A percentile compares a stretch with the other conserved stretches of the same genome.
These are phyloP conservation scores for Zygotorulaspora florentina DNA, from an alignment of 805 yeast species.

Conservation along the genomic window DNA sequence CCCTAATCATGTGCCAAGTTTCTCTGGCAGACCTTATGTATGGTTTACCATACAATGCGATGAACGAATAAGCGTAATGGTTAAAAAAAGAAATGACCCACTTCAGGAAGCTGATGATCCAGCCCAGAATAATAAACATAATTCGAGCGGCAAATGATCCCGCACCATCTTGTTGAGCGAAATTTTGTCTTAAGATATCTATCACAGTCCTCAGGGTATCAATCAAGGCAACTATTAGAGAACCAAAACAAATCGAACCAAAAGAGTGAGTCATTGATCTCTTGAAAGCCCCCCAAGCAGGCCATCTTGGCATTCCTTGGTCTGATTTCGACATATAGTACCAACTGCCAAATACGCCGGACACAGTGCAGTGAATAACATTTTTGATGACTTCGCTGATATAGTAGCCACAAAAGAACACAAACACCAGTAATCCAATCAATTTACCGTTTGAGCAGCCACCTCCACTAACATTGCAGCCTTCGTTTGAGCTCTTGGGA, in stretches of 20 bases:
- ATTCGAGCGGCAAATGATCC: slow-evolving; percentile 53
- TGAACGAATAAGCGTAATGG: slow-evolving; percentile 82
- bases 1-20: slow-evolving; percentile 71
- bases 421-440: slow-evolving; percentile 65
- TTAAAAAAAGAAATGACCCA: slow-evolving; percentile 85
- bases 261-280: slow-evolving; percentile 81
- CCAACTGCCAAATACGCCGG: slow-evolving; percentile 91
- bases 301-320: slow-evolving; percentile 72
- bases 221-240: slow-evolving; percentile 64
- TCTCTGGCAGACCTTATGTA: slow-evolving; percentile 75
- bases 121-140: slow-evolving; percentile 50
- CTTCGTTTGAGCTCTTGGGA: slow-evolving; percentile 48
- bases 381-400: slow-evolving; percentile 80
- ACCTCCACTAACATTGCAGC: slow-evolving; percentile 50
- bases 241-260: slow-evolving; percentile 88
- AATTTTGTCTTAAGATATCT: slow-evolving; percentile 44
- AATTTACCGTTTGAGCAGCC: slow-evolving; percentile 55
- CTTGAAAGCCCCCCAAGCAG: slow-evolving; percentile 75
- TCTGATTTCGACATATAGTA: slow-evolving; percentile 73
- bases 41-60: slow-evolving; percentile 81
- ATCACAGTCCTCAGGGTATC: slow-evolving; percentile 60
- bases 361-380: slow-evolving; percentile 71
- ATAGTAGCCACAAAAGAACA: slow-evolving; percentile 78
- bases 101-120: slow-evolving; percentile 60
- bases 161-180: slow-evolving; percentile 42